Percentiles rank a stretch among this genome's conserved stretches.
phyloP scores from a whole-genome alignment of 495 filamentous ascomycete genomes.

The Neurospora cerealis region DNA sequence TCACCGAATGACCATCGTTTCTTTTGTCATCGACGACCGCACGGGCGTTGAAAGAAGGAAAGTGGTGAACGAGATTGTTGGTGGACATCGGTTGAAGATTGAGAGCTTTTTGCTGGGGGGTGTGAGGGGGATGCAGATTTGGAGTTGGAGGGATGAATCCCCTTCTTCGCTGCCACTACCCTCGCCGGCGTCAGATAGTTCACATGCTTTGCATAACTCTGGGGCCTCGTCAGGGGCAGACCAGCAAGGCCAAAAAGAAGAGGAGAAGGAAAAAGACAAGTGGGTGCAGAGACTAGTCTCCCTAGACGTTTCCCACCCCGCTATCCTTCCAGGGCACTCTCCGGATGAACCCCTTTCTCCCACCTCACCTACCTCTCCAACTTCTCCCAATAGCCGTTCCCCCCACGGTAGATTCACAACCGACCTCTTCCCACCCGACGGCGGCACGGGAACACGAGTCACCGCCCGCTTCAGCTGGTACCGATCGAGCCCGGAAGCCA shows the following conservation, averaged over 20 bases:
- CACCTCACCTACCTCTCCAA: neutral
- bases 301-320: constrained; percentile 14
- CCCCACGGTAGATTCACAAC: constrained; percentile 5
- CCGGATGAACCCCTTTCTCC: neutral
- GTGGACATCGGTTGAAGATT: constrained; percentile 49
- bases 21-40: constrained; percentile 54
- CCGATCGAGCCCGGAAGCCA: constrained; percentile 40
- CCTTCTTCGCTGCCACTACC: neutral
- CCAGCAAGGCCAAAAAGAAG: constrained; percentile 9
- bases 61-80: constrained; percentile 50
- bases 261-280: neutral
- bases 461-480: constrained; percentile 64
- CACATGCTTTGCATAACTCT: neutral
- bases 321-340: neutral
- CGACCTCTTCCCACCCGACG: constrained; percentile 55
- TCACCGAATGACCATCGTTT: constrained; percentile 79
- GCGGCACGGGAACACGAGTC: constrained; percentile 53
- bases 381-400: constrained; percentile 5
- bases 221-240: neutral
- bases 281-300: constrained; percentile 19
- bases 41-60: constrained; percentile 36
- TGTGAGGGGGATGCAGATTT: constrained; percentile 24
- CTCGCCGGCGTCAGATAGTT: fast-evolving
- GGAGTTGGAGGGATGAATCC: neutral
- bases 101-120: constrained; percentile 15